Conservation (phyloP, 768 basidiomycete species). For the Podaxis sp. region DNA sequence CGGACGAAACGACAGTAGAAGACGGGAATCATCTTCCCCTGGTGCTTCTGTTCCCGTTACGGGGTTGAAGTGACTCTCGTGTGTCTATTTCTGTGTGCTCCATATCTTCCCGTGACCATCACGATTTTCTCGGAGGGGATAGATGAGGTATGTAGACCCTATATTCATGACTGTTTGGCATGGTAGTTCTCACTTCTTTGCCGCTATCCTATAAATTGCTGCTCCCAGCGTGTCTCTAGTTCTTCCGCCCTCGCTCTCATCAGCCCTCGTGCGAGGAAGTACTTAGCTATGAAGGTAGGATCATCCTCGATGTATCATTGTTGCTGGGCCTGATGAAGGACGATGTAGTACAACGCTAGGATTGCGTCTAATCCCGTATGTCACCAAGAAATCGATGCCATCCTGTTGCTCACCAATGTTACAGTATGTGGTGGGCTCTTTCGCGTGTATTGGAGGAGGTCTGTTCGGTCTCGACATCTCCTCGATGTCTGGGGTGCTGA, state of each 20-base stretch:
- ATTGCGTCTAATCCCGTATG: slow-evolving; percentile 33
- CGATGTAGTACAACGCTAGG: slow-evolving; percentile 27
- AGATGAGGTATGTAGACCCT: not conserved
- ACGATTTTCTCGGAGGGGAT: slow-evolving; percentile 6
- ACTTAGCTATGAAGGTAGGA: slow-evolving; percentile 16
- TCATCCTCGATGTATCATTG: not conserved
- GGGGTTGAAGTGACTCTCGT: not conserved
- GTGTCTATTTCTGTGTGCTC: not conserved
- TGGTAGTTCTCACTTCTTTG: slow-evolving; percentile 1
- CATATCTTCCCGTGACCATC: slow-evolving; percentile 7
- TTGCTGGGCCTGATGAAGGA: not conserved
- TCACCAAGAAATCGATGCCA: not conserved
- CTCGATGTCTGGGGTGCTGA: slow-evolving; percentile 78
- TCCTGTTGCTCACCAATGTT: not conserved
- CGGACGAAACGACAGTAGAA: not conserved
- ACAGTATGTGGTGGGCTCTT: slow-evolving; percentile 76
- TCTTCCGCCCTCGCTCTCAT: slow-evolving; percentile 9
- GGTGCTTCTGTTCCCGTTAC: slow-evolving; percentile 5
- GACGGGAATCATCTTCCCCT: not conserved
- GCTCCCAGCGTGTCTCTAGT: not conserved
- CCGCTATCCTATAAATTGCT: slow-evolving; percentile 9
- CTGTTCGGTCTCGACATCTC: slow-evolving; percentile 82
- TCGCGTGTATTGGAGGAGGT: slow-evolving; percentile 80
- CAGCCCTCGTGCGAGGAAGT: slow-evolving; percentile 1
- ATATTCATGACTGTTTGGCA: not conserved